Percentiles rank a stretch among this genome's conserved stretches.
phyloP scores from a whole-genome alignment of 768 basidiomycete genomes.

The Dentipellis fragilis region DNA sequence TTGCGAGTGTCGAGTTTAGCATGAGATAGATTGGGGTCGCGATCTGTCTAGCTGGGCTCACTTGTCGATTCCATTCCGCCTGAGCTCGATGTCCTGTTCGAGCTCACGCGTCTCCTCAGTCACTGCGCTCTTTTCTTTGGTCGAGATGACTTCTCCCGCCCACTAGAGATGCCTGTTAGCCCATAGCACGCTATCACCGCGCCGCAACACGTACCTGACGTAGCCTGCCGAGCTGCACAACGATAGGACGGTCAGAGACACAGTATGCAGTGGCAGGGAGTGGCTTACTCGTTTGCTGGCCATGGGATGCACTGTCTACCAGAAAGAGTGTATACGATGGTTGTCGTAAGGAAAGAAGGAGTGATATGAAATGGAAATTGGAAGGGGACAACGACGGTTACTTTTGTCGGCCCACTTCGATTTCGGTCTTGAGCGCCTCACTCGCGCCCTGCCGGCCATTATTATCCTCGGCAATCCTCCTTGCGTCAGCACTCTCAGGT shows the following conservation, averaged over 20 bases:
- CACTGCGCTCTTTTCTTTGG: constrained; percentile 69
- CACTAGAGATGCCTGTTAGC: constrained; percentile 36
- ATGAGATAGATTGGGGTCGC: background rate
- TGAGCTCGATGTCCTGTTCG: constrained; percentile 76
- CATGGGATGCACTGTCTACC: background rate
- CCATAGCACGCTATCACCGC: constrained; percentile 3
- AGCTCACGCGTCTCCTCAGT: constrained; percentile 75
- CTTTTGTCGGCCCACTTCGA: too few relatives aligned
- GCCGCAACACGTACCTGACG: constrained; percentile 45
- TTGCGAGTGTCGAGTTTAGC: background rate
- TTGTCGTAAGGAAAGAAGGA: background rate
- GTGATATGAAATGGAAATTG: too few relatives aligned
- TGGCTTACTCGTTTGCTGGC: background rate
- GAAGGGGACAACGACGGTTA: too few relatives aligned
- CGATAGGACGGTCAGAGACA: background rate
- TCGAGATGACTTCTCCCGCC: constrained; percentile 84
- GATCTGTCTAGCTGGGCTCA: constrained; percentile 18
- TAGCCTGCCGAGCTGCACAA: constrained; percentile 58
- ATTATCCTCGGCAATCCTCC: background rate
- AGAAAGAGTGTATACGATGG: background rate
- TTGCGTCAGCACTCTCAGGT: background rate
- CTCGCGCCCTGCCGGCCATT: too few relatives aligned
- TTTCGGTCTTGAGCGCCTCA: too few relatives aligned
- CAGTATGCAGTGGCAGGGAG: too few relatives aligned
- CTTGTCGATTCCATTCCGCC: constrained; percentile 65